phyloP scores from a whole-genome alignment of 164 flowering plant species.

The Paratinospora sagittata region DNA sequence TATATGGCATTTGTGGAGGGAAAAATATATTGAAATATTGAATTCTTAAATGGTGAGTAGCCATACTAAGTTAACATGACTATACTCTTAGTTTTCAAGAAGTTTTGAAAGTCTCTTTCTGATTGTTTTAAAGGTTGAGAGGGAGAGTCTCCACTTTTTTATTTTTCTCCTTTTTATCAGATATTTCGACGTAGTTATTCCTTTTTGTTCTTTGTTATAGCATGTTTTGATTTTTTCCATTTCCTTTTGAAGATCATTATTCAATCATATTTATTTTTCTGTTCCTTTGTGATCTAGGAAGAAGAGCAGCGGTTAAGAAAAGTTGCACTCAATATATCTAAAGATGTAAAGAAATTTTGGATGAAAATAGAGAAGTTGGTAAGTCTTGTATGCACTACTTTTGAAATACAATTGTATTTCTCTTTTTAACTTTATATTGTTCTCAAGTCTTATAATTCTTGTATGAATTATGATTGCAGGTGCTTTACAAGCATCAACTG shows the following conservation, averaged over 20 bases:
- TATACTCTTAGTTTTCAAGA: too few species aligned
- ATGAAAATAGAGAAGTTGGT: constrained; percentile 94
- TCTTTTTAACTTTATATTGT: neutral
- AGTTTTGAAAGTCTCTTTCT: too few species aligned
- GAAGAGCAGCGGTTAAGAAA: constrained; percentile 86
- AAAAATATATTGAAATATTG: too few species aligned
- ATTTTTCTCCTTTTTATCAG: too few species aligned
- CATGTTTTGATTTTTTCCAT: too few species aligned
- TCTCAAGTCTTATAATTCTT: constrained; percentile 4
- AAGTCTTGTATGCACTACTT: constrained; percentile 26
- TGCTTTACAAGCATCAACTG: constrained; percentile 89
- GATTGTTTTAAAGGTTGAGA: too few species aligned
- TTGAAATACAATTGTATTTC: neutral
- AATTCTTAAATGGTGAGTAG: too few species aligned
- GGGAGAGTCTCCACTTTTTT: too few species aligned
- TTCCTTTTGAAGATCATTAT: neutral
- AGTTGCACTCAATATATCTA: constrained; percentile 86
- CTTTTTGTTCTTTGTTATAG: too few species aligned
- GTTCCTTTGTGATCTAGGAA: constrained; percentile 46
- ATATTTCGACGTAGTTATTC: too few species aligned
- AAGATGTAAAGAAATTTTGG: constrained; percentile 98
- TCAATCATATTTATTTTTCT: constrained; percentile 3
- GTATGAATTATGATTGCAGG: constrained; percentile 39
- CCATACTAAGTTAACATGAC: too few species aligned
- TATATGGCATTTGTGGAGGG: too few species aligned